Conservation (phyloP, 805 yeast genomes). For the Ogataea glucozyma region DNA sequence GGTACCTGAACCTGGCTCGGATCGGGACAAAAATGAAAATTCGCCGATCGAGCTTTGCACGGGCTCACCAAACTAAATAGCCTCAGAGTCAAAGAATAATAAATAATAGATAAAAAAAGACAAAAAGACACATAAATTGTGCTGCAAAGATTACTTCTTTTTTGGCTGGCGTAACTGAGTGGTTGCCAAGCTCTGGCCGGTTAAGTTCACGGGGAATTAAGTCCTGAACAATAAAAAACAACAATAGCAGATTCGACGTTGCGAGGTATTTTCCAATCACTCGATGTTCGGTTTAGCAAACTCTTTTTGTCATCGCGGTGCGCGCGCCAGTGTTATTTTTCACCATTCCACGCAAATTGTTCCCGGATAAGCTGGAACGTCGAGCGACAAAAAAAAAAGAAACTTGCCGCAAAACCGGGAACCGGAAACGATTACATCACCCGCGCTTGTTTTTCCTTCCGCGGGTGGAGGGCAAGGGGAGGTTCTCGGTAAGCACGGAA, state of each 20-base stretch:
- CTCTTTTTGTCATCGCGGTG: constrained; percentile 1
- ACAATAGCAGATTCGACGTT: not conserved
- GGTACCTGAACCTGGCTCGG: no score
- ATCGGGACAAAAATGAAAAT: no score
- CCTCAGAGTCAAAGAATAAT: not conserved
- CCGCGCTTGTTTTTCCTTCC: constrained; percentile 2
- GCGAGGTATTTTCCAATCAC: constrained; percentile 1
- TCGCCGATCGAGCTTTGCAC: constrained; percentile 2
- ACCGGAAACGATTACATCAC: constrained; percentile 11
- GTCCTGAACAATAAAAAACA: not conserved
- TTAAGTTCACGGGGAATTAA: not conserved
- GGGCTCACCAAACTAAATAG: no score
- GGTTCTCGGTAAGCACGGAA: constrained; percentile 9
- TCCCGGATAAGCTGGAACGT: constrained; percentile 4
- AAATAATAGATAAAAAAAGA: no score
- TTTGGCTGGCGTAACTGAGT: not conserved
- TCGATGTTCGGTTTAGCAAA: not conserved
- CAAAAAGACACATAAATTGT: constrained; percentile 1
- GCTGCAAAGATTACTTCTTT: not conserved
- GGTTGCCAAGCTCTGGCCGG: constrained; percentile 1
- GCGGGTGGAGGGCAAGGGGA: constrained; percentile 1
- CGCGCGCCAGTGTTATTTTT: not conserved
- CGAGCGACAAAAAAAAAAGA: not conserved
- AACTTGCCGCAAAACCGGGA: not conserved
- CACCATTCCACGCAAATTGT: not conserved